A percentile compares a stretch with the other conserved stretches of the same genome.
These are phyloP conservation scores for Dillenia suffruticosa DNA, from an alignment of 164 flowering plant genomes.

Conservation along the genomic window DNA sequence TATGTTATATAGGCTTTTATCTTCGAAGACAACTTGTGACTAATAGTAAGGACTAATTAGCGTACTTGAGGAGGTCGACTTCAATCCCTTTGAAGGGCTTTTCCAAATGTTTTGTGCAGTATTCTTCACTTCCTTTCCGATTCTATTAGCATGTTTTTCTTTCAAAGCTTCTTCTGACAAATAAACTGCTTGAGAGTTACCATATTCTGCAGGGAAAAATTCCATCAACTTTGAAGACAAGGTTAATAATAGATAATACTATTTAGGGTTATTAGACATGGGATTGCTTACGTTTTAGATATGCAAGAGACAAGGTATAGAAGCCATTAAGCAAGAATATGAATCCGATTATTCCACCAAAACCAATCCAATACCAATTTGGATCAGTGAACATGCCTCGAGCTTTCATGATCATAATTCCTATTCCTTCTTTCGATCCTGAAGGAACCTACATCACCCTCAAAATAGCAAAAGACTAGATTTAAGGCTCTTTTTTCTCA, in stretches of 20 bases:
- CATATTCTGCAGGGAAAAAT: not conserved
- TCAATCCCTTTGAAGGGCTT: not conserved
- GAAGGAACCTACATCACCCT: not conserved
- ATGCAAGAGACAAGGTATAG: constrained; percentile 28
- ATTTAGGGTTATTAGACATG: not conserved
- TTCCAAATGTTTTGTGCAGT: not conserved
- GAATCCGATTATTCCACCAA: constrained; percentile 32
- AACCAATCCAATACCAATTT: constrained; percentile 45
- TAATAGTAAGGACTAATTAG: too few species aligned
- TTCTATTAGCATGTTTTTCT: constrained; percentile 5
- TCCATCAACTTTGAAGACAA: too few species aligned
- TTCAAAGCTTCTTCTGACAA: constrained; percentile 13
- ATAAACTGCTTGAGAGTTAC: constrained; percentile 7
- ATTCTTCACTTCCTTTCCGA: not conserved
- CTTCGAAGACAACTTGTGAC: not conserved
- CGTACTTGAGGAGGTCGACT: not conserved
- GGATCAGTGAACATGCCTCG: constrained; percentile 25
- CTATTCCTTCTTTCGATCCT: constrained; percentile 14
- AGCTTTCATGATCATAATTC: constrained; percentile 21
- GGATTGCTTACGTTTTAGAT: constrained; percentile 31
- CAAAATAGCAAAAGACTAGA: not conserved
- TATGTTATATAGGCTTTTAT: not conserved
- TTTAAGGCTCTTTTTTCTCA: too few species aligned
- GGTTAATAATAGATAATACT: not conserved
- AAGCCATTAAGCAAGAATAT: constrained; percentile 27